These are phyloP conservation scores for Talaromyces pinophilus DNA, from an alignment of 2,329 filamentous ascomycete genomes.

Conservation along the genomic window DNA sequence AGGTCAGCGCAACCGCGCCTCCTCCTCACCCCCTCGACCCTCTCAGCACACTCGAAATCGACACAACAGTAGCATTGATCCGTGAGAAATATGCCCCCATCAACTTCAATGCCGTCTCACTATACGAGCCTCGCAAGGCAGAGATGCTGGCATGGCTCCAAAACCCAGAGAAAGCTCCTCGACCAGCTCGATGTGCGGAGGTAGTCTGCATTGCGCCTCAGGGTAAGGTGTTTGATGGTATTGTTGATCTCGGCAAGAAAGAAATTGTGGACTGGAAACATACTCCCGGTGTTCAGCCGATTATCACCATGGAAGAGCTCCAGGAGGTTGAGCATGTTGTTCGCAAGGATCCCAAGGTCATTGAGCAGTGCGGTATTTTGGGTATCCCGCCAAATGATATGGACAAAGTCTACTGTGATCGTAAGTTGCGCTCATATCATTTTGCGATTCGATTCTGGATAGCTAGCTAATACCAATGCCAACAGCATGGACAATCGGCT, in stretches of 20 bases:
- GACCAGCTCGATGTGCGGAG: conserved; percentile 74
- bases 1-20: conserved; percentile 58
- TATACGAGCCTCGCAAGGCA: conserved; percentile 81
- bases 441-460: neutral
- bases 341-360: conserved; percentile 78
- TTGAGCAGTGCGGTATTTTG: conserved; percentile 82
- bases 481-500: conserved; percentile 86
- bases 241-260: conserved; percentile 69
- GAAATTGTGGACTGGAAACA: conserved; percentile 74
- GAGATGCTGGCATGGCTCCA: conserved; percentile 80
- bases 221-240: conserved; percentile 78
- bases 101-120: conserved; percentile 81
- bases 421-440: conserved; percentile 45
- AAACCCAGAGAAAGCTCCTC: conserved; percentile 59
- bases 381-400: conserved; percentile 81
- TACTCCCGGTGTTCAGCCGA: conserved; percentile 75
- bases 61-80: conserved; percentile 67
- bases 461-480: neutral
- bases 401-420: conserved; percentile 95
- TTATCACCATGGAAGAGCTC: conserved; percentile 91
- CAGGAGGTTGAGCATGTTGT: conserved; percentile 74
- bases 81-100: conserved; percentile 69
- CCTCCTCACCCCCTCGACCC: conserved; percentile 76
- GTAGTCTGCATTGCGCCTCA: conserved; percentile 77
- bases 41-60: conserved; percentile 71